phyloP scores from a whole-genome alignment of 2,329 filamentous ascomycete species.

The Colletotrichum cuscutae region DNA sequence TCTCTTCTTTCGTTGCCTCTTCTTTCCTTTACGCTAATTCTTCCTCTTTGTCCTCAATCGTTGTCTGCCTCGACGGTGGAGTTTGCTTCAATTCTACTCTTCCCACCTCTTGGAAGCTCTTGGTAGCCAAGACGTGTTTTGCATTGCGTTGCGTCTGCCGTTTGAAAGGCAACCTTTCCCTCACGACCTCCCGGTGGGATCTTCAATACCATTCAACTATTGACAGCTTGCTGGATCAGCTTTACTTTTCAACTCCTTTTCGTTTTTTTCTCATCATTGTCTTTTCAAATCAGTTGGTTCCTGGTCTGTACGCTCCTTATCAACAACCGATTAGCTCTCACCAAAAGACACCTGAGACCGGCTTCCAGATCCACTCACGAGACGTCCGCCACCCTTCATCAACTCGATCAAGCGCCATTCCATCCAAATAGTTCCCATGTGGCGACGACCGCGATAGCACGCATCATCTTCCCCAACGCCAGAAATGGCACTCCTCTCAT shows the following conservation, averaged over 20 bases:
- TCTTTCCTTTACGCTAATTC: not conserved
- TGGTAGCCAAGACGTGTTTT: slow-evolving; percentile 21
- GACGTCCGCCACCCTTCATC: not conserved
- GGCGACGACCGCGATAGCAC: slow-evolving; percentile 33
- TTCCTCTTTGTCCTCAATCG: slow-evolving; percentile 22
- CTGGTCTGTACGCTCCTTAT: not conserved
- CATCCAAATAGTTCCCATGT: slow-evolving; percentile 27
- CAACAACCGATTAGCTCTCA: not conserved
- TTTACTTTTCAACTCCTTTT: not conserved
- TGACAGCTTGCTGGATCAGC: not conserved
- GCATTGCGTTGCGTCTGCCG: slow-evolving; percentile 26
- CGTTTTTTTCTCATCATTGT: not conserved
- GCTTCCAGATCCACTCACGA: not conserved
- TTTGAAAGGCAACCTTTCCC: slow-evolving; percentile 21
- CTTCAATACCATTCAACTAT: slow-evolving; percentile 9
- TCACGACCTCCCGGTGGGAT: slow-evolving; percentile 10
- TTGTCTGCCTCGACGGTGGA: slow-evolving; percentile 30
- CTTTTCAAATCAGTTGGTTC: not conserved
- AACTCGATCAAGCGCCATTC: not conserved
- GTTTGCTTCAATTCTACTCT: slow-evolving; percentile 20
- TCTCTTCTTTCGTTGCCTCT: slow-evolving; percentile 14
- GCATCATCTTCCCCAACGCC: slow-evolving; percentile 16
- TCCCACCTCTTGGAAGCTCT: not conserved
- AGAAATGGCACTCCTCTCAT: slow-evolving; percentile 28
- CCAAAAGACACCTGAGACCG: not conserved